Evolutionary conservation across 2,329 filamentous ascomycete species (phyloP).

Genomic region (Nakataea oryzae): DNA sequence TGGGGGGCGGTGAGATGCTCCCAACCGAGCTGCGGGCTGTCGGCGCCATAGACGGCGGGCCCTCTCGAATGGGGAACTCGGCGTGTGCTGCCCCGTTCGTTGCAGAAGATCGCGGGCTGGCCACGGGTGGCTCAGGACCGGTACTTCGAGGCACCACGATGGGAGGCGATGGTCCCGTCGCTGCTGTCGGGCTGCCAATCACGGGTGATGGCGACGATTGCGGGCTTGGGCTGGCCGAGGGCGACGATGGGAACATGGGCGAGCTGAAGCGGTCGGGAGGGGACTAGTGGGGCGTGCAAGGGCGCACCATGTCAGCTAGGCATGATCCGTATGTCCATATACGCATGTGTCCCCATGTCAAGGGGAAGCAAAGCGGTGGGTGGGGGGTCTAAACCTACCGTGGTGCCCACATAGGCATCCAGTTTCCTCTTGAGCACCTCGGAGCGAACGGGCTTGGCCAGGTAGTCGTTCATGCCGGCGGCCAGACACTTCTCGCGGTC

Average conservation of each 20-base stretch:
- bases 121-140: not conserved
- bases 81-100: not conserved
- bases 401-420: constrained; percentile 39
- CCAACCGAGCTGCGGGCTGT: not conserved
- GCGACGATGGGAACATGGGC: not conserved
- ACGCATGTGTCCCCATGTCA: constrained; percentile 14
- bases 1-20: not conserved
- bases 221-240: not conserved
- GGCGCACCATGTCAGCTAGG: not conserved
- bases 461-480: constrained; percentile 94
- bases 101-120: not conserved
- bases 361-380: constrained; percentile 18
- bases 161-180: not conserved
- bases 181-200: not conserved
- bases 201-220: not conserved
- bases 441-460: constrained; percentile 88
- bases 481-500: constrained; percentile 93
- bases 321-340: not conserved
- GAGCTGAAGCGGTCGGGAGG: not conserved
- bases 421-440: constrained; percentile 80
- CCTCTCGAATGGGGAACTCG: not conserved
- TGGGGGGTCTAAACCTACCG: constrained; percentile 18
- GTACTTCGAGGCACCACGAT: not conserved
- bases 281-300: not conserved
- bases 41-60: not conserved